These are phyloP conservation scores for Rutstroemia sp. DNA, from an alignment of 2,329 filamentous ascomycete species.

Conservation along the genomic window DNA sequence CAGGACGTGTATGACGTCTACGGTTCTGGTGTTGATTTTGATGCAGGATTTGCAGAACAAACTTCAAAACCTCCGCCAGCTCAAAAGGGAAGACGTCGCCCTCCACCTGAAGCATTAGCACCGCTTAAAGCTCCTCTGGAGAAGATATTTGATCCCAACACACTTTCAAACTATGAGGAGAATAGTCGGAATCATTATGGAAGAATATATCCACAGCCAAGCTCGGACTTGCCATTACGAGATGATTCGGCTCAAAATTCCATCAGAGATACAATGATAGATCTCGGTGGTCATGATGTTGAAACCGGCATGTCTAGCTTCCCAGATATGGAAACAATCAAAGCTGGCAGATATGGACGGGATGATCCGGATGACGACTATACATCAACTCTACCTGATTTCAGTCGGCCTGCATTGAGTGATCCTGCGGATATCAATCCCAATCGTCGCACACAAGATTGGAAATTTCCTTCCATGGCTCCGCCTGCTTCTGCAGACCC, in stretches of 20 bases:
- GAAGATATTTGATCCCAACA: conserved; percentile 60
- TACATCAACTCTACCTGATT: conserved; percentile 29
- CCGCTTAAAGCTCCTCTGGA: conserved; percentile 50
- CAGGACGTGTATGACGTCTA: conserved; percentile 56
- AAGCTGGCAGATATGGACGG: conserved; percentile 15
- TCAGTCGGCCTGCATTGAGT: conserved; percentile 45
- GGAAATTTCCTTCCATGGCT: conserved; percentile 50
- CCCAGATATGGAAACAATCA: conserved; percentile 54
- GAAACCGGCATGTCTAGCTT: conserved; percentile 50
- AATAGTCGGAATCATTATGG: conserved; percentile 56
- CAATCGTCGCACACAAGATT: conserved; percentile 46
- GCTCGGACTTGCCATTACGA: conserved; percentile 41
- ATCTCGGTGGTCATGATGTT: conserved; percentile 53
- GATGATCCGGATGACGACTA: conserved; percentile 20
- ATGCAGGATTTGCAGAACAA: conserved; percentile 31
- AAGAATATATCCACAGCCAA: conserved; percentile 26
- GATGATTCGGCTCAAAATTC: conserved; percentile 44
- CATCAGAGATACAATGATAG: conserved; percentile 56
- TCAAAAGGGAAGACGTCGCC: conserved; percentile 40
- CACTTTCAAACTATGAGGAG: conserved; percentile 56
- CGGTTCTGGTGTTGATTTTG: conserved; percentile 49
- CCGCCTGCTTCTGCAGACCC: conserved; percentile 46
- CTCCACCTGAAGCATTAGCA: conserved; percentile 50
- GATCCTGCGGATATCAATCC: conserved; percentile 49
- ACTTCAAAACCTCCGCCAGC: conserved; percentile 39